phyloP scores from a whole-genome alignment of 306 rosid species.

The Amphicarpaea edgeworthii region DNA sequence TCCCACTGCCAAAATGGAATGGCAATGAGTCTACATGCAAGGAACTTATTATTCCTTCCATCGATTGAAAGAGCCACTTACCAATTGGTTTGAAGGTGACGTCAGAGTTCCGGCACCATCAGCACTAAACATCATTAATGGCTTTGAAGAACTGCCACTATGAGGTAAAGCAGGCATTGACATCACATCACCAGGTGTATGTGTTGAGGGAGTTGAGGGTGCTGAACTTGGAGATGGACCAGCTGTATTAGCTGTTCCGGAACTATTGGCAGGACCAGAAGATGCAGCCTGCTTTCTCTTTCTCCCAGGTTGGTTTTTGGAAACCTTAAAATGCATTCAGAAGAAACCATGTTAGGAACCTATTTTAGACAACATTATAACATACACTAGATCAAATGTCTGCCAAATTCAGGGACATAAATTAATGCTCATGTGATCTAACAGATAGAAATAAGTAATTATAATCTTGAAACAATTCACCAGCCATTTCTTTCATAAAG shows the following conservation, averaged over 20 bases:
- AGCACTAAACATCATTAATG: slow-evolving; percentile 78
- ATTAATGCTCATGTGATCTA: background rate
- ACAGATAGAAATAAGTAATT: background rate
- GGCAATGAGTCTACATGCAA: slow-evolving; percentile 83
- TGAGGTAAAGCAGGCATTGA: slow-evolving; percentile 96
- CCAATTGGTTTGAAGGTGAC: slow-evolving; percentile 96
- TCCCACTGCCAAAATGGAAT: slow-evolving; percentile 98
- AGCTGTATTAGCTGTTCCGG: slow-evolving; percentile 96
- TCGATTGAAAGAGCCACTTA: slow-evolving; percentile 58
- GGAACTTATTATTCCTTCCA: slow-evolving; percentile 64
- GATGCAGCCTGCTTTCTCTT: slow-evolving; percentile 99
- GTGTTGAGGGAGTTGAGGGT: slow-evolving; percentile 97
- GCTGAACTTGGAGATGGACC: slow-evolving; percentile 99
- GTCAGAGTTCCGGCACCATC: slow-evolving; percentile 90
- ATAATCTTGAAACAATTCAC: background rate
- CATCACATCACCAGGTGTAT: slow-evolving; percentile 95
- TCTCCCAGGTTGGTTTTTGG: slow-evolving; percentile 95
- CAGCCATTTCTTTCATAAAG: slow-evolving; percentile 7
- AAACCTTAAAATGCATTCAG: slow-evolving; percentile 68
- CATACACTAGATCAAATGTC: slow-evolving; percentile 1
- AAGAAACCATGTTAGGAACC: slow-evolving; percentile 57
- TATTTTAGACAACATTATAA: background rate
- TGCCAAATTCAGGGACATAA: slow-evolving; percentile 12
- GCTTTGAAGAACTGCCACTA: slow-evolving; percentile 87
- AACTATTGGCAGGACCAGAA: slow-evolving; percentile 99